Evolutionary conservation across 2,329 filamentous ascomycete genomes (phyloP).

Genomic region (Pseudocercospora crystallina): DNA sequence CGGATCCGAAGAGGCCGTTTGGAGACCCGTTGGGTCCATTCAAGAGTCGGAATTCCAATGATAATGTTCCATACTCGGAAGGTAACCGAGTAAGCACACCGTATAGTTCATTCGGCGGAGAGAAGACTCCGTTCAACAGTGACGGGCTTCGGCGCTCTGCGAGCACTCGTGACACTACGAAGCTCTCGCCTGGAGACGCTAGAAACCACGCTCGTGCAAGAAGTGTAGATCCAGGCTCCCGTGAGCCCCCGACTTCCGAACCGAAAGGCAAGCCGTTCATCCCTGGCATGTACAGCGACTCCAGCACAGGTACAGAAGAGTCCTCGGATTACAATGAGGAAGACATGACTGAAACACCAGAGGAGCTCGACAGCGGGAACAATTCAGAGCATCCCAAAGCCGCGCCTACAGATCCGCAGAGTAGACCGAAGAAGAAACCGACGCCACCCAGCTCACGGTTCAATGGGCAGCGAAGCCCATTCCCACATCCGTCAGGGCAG

Average conservation of each 20-base stretch:
- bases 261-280: constrained; percentile 3
- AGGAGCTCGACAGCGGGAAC: constrained; percentile 9
- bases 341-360: constrained; percentile 8
- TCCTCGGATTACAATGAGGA: constrained; percentile 4
- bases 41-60: constrained; percentile 27
- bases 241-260: constrained; percentile 3
- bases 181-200: constrained; percentile 26
- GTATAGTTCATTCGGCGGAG: constrained; percentile 56
- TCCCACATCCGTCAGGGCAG: constrained; percentile 1
- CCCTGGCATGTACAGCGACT: constrained; percentile 12
- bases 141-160: constrained; percentile 53
- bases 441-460: constrained; percentile 31
- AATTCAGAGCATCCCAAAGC: constrained; percentile 15
- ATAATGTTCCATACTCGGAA: constrained; percentile 46
- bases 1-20: constrained; percentile 36
- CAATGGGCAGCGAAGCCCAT: constrained; percentile 21
- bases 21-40: constrained; percentile 41
- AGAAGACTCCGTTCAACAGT: constrained; percentile 57
- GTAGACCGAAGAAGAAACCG: constrained; percentile 35
- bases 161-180: constrained; percentile 50
- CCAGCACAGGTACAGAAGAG: background rate
- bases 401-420: constrained; percentile 15
- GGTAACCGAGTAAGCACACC: constrained; percentile 52
- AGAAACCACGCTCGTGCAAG: constrained; percentile 24
- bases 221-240: constrained; percentile 17